A percentile compares a stretch with the other conserved stretches of the same genome.
phyloP scores from a whole-genome alignment of 176 grass and related monocot genomes.

The Oryza meridionalis region DNA sequence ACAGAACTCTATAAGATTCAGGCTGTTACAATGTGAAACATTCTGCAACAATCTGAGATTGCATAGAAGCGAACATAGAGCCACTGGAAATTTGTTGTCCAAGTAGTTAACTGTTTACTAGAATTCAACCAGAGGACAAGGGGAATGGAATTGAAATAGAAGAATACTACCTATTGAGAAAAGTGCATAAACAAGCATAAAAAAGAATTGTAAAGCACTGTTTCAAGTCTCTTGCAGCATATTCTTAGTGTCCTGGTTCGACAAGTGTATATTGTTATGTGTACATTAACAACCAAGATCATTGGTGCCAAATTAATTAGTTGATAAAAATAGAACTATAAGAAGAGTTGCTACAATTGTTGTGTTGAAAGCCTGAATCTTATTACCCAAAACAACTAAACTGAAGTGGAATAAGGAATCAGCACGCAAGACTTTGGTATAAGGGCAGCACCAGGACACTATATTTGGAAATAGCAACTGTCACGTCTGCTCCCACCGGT shows the following conservation, averaged over 20 bases:
- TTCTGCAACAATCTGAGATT: not conserved
- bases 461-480: slow-evolving; percentile 25
- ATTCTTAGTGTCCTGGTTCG: not conserved
- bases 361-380: slow-evolving; percentile 9
- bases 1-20: slow-evolving; percentile 11
- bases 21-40: not conserved
- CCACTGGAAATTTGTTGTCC: not conserved
- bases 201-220: not conserved
- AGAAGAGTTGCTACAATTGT: slow-evolving; percentile 13
- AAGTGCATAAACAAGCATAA: not conserved
- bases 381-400: slow-evolving; percentile 25
- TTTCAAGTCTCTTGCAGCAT: not conserved
- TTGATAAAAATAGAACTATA: not conserved
- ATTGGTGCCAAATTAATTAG: not conserved
- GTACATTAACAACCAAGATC: not conserved
- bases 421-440: not conserved
- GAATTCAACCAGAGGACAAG: slow-evolving; percentile 1
- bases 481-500: slow-evolving; percentile 26
- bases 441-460: slow-evolving; percentile 3
- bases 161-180: not conserved
- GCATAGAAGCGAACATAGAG: slow-evolving; percentile 4
- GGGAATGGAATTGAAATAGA: not conserved
- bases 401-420: slow-evolving; percentile 25
- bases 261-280: not conserved
- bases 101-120: slow-evolving; percentile 2